Percentiles rank a stretch among this genome's conserved stretches.
These are phyloP conservation scores for Kodamaea kakaduensis DNA, from an alignment of 805 yeast species.

Conservation along the genomic window DNA sequence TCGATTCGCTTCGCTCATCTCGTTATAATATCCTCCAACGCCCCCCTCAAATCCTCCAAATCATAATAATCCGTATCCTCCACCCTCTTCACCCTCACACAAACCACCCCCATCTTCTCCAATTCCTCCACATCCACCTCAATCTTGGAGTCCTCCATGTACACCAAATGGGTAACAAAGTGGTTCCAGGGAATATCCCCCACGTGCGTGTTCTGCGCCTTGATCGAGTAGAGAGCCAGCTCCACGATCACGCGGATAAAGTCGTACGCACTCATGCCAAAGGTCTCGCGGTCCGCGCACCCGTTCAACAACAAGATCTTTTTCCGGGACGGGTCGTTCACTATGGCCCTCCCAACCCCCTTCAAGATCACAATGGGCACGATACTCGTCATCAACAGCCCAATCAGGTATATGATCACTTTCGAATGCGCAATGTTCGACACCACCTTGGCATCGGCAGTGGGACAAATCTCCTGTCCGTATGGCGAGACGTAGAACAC, in stretches of 20 bases:
- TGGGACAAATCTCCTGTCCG: slow-evolving; percentile 81
- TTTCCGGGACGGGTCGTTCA: slow-evolving; percentile 23
- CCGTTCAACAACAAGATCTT: slow-evolving; percentile 73
- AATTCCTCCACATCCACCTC: slow-evolving; percentile 43
- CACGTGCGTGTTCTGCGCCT: slow-evolving; percentile 8
- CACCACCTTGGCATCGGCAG: slow-evolving; percentile 60
- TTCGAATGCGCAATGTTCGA: slow-evolving; percentile 48
- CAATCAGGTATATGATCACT: slow-evolving; percentile 71
- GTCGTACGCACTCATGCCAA: slow-evolving; percentile 56
- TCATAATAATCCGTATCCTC: slow-evolving; percentile 35
- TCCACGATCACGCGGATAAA: slow-evolving; percentile 53
- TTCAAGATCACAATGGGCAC: slow-evolving; percentile 71
- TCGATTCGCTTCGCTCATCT: not conserved
- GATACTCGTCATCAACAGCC: slow-evolving; percentile 84
- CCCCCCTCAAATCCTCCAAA: slow-evolving; percentile 32
- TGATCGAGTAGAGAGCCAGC: slow-evolving; percentile 51
- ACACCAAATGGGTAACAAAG: slow-evolving; percentile 62
- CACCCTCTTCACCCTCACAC: slow-evolving; percentile 37
- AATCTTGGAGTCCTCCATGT: slow-evolving; percentile 49
- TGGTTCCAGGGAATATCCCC: slow-evolving; percentile 32
- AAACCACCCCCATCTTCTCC: slow-evolving; percentile 39
- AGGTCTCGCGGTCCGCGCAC: slow-evolving; percentile 73
- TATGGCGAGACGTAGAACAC: slow-evolving; percentile 80
- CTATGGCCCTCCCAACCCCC: slow-evolving; percentile 67
- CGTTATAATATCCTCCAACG: not conserved